Evolutionary conservation across 805 yeast genomes (phyloP), one percentile per base, ranked within the genome.

Genomic region (Myxozyma monticola): DNA sequence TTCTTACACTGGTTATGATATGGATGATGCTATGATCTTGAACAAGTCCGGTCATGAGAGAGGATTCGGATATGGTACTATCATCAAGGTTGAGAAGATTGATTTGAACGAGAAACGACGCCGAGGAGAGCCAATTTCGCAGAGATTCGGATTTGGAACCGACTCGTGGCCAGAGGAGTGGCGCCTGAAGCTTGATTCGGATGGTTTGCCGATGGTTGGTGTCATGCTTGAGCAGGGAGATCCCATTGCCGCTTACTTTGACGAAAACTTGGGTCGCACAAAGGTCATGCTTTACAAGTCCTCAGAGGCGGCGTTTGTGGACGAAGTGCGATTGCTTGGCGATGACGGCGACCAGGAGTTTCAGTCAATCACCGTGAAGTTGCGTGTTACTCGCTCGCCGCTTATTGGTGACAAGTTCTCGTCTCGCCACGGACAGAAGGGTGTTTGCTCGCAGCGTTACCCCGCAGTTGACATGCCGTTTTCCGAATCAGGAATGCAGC

Each of bases 1-100:
- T 66, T 90, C 99, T 0, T 93, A 93, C 69, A 93, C 99, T 0
- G 99, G 99, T 62, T 93, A 93, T 67, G 99, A 93, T 86, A 93
- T 93, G 98, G 99, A 93, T 74, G 99, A 93, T 71, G 99, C 99
- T 67, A 91, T 93, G 98, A 93, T 93, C 65, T 80, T 93, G 61
- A 93, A 93, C 71, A 93, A 93, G 70, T 86, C 96, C 43, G 97
- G 98, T 0, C 95, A 90, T 64, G 99, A 93, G 72, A 80, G 99
- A 69, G 99, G 99, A 0, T 93, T 93, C 60, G 98, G 95, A 17
- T 91, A 93, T 63, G 99, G 99, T 72, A 87, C 95, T 7, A 95
- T 93, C 59, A 89, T 87, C 72, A 93, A 93, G 71, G 93, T 86
- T 26, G 99, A 93, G 68, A 88, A 88, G 71, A 78, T 93, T 45